These are phyloP conservation scores for Lactifluus rugatus DNA, from an alignment of 768 basidiomycete species.

Conservation along the genomic window DNA sequence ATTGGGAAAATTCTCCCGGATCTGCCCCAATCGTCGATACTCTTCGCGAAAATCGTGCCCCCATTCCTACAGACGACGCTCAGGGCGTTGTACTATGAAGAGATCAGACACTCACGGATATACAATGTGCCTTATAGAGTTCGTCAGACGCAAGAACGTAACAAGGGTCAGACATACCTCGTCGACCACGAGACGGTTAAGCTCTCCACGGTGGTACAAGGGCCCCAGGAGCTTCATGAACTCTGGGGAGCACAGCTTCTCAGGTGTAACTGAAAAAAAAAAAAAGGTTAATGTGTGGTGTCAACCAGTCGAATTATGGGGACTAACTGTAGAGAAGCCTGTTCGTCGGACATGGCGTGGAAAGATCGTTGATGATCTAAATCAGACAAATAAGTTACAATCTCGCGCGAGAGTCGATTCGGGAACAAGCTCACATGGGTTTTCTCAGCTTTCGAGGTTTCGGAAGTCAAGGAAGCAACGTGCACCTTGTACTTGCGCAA, in stretches of 20 bases:
- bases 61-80: conserved; percentile 55
- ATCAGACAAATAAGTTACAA: not conserved
- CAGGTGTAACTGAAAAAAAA: conserved; percentile 54
- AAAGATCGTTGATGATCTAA: conserved; percentile 55
- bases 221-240: conserved; percentile 42
- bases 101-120: conserved; percentile 44
- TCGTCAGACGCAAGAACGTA: not conserved
- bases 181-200: conserved; percentile 72
- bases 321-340: conserved; percentile 67
- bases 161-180: conserved; percentile 40
- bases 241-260: conserved; percentile 50
- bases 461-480: conserved; percentile 58
- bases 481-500: conserved; percentile 45
- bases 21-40: conserved; percentile 61
- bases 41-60: conserved; percentile 72
- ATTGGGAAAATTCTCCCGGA: conserved; percentile 53
- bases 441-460: conserved; percentile 47
- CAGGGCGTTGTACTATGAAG: not conserved
- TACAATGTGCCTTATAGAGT: conserved; percentile 59
- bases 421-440: conserved; percentile 34
- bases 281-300: not conserved
- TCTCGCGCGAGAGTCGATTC: not conserved
- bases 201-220: conserved; percentile 43
- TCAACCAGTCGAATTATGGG: not conserved
- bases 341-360: conserved; percentile 44